Percentiles rank a stretch among this genome's conserved stretches.
Conservation (phyloP, 2,329 filamentous ascomycete species). For the Fusarium duplospermum region DNA sequence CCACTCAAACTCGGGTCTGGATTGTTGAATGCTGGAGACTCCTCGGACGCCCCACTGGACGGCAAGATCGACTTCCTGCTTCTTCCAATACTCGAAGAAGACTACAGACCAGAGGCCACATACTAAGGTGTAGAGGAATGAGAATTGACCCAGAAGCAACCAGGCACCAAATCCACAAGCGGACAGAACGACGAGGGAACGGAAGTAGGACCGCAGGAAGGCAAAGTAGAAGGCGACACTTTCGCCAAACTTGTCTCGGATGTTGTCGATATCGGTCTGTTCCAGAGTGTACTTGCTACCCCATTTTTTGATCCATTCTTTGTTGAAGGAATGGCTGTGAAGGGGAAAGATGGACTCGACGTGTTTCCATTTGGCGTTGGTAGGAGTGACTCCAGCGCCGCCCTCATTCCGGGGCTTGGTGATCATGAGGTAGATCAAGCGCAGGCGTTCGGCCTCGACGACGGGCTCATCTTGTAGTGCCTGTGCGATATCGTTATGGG, state of each 20-base stretch:
- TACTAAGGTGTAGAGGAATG: constrained; percentile 80
- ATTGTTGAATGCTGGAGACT: constrained; percentile 83
- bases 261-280: constrained; percentile 75
- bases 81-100: constrained; percentile 97
- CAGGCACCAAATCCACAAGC: constrained; percentile 81
- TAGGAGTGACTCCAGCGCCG: constrained; percentile 81
- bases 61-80: constrained; percentile 87
- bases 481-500: constrained; percentile 76
- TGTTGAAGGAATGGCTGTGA: constrained; percentile 82
- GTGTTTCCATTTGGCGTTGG: constrained; percentile 76
- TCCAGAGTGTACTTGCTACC: constrained; percentile 77
- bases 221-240: constrained; percentile 95
- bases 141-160: constrained; percentile 87
- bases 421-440: constrained; percentile 88
- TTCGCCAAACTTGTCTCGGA: constrained; percentile 82
- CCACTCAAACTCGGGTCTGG: constrained; percentile 81
- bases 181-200: constrained; percentile 85
- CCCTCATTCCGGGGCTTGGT: constrained; percentile 79
- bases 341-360: constrained; percentile 82
- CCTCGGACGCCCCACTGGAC: constrained; percentile 90
- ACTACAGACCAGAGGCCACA: constrained; percentile 88
- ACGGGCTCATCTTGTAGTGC: constrained; percentile 80
- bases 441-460: constrained; percentile 87
- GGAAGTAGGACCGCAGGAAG: constrained; percentile 91
- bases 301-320: constrained; percentile 79